Evolutionary conservation across 2,329 filamentous ascomycete genomes (phyloP).

Genomic region (Claviceps sorghi): DNA sequence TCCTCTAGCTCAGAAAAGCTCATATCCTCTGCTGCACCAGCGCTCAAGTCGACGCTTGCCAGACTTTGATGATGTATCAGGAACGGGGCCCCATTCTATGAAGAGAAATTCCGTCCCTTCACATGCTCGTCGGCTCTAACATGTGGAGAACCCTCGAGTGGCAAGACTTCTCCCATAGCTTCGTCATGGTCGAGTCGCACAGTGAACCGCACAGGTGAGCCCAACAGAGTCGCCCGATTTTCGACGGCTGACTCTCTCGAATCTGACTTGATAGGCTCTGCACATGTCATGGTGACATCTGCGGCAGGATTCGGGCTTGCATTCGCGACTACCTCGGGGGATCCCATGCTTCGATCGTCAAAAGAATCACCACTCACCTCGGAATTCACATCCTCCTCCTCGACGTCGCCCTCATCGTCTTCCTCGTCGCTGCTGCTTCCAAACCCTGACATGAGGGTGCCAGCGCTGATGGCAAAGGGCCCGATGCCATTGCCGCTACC

Average conservation of each 20-base stretch:
- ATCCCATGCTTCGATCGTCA: constrained; percentile 16
- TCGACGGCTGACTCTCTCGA: constrained; percentile 10
- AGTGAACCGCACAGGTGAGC: constrained; percentile 4
- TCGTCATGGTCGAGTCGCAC: constrained; percentile 4
- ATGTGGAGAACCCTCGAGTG: background rate
- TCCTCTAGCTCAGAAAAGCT: constrained; percentile 13
- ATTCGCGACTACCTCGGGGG: constrained; percentile 15
- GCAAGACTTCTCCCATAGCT: constrained; percentile 3
- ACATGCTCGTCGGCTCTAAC: background rate
- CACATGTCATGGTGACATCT: constrained; percentile 19
- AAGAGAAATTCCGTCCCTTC: background rate
- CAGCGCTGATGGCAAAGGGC: constrained; percentile 56
- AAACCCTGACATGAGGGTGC: constrained; percentile 75
- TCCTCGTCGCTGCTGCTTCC: constrained; percentile 93
- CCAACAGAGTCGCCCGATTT: constrained; percentile 5
- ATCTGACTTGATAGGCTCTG: constrained; percentile 13
- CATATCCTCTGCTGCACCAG: background rate
- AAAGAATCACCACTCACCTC: constrained; percentile 41
- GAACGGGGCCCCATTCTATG: constrained; percentile 4
- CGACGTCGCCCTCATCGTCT: constrained; percentile 83
- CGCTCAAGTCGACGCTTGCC: constrained; percentile 8
- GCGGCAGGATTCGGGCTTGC: constrained; percentile 12
- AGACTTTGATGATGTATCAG: background rate
- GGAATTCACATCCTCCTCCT: constrained; percentile 57
- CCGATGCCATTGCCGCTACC: constrained; percentile 54